Base-by-base conservation (phyloP, 2,329 filamentous ascomycete genomes). In the Botrytis pseudocinerea region DNA sequence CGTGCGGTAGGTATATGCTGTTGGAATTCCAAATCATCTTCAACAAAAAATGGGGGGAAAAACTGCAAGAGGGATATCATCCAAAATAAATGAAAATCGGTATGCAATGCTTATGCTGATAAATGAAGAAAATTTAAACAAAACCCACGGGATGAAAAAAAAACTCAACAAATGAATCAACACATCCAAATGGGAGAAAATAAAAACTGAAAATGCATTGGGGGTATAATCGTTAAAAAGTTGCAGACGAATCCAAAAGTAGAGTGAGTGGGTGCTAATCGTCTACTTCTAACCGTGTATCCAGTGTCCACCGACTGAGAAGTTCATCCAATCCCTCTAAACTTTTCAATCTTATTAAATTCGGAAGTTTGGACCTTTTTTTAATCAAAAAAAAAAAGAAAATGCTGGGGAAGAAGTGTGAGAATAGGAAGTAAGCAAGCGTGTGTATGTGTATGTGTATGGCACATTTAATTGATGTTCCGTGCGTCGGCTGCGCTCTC, bases 201-300 rank as follows among this genome's bases (percentile, higher is more conserved):
- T 42, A 40, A 42, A 25, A 62, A 18, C 8, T 22, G 20, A 54
- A 40, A 69, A 69, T 46, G 51, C 66, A 60, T 69, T 60, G 66
- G 66, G 66, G 66, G 66, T 69, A 69, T 69, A 69, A 54, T 69
- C 51, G 66, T 69, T 60, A 60, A 60, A 60, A 69, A 42, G 40
- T n/a, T 69, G 66, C 66, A 69, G 66, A 38, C 40, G n/a, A 69
- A 59, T 60, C 66, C 51, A 14, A 69, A 69, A 69, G 40, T 60
- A 69, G 46, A 54, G 35, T 18, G 44, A 54, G 35, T 18, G 44
- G n/a, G 66, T 69, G 66, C 66, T 38, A 40, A 60, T 22, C 65
- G 32, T 57, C 66, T 69, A 22, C 51, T 44, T 69, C 51, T 60
- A 60, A 69, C 38, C 51, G 51, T 54, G 51, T 69, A 69, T 44